Conservation (phyloP, 1,284 basidiomycete genomes). For the Tetrapyrgos nigripes region DNA sequence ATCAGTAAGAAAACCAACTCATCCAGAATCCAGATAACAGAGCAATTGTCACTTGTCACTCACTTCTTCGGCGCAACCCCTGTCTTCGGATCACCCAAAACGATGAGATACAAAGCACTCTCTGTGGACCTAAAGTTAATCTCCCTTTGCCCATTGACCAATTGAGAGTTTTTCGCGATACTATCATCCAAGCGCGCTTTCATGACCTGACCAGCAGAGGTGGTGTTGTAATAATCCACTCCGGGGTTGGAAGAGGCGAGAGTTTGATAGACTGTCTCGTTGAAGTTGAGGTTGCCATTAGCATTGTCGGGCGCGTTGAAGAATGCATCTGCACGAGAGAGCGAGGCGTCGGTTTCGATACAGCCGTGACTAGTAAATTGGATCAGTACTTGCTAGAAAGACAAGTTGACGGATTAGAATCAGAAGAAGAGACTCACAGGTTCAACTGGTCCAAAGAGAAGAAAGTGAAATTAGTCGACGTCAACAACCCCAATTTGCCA, state of each 20-base stretch:
- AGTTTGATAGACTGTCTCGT: slow-evolving; percentile 22
- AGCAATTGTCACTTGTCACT: neutral
- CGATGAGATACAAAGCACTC: neutral
- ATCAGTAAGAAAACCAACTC: neutral
- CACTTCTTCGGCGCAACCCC: neutral
- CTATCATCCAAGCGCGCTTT: neutral
- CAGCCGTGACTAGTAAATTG: slow-evolving; percentile 22
- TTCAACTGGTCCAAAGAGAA: slow-evolving; percentile 18
- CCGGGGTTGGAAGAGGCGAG: slow-evolving; percentile 26
- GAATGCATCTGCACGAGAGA: slow-evolving; percentile 23
- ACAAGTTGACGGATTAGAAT: neutral
- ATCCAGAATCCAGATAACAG: neutral
- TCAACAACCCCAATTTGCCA: slow-evolving; percentile 21
- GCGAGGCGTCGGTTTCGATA: slow-evolving; percentile 28
- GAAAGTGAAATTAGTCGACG: slow-evolving; percentile 10
- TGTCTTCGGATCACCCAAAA: neutral
- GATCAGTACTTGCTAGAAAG: no score
- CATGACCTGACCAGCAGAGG: slow-evolving; percentile 20
- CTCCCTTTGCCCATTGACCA: neutral
- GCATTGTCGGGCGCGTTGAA: neutral
- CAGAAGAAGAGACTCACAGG: slow-evolving; percentile 10
- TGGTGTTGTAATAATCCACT: slow-evolving; percentile 27
- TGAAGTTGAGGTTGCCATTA: slow-evolving; percentile 27
- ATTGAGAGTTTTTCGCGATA: neutral
- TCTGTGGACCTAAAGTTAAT: neutral